phyloP scores from a whole-genome alignment of 1,139 yeast genomes.

The Hansenula lynferdii region DNA sequence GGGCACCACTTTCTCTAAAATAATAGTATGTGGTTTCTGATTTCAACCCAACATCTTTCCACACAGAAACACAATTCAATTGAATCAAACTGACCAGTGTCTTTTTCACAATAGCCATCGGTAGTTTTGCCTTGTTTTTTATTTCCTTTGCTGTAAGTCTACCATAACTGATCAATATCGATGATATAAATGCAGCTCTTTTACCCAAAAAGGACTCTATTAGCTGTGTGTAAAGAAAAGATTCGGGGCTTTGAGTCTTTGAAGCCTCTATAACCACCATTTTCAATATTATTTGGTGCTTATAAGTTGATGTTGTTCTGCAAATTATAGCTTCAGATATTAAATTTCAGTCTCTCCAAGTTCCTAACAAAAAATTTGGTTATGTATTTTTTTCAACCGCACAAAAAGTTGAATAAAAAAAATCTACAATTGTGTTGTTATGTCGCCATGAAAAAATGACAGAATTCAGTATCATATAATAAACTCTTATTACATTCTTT shows the following conservation, averaged over 20 bases:
- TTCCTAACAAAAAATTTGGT: too few relatives aligned
- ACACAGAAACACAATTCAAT: conserved; percentile 54
- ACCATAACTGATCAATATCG: conserved; percentile 56
- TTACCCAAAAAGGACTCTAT: conserved; percentile 59
- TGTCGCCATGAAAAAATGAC: too few relatives aligned
- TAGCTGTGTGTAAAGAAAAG: conserved; percentile 50
- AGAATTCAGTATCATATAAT: too few relatives aligned
- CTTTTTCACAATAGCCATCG: conserved; percentile 43
- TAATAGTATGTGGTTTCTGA: conserved; percentile 44
- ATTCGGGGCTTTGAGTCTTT: conserved; percentile 55
- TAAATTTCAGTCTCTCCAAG: too few relatives aligned
- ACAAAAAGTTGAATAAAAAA: too few relatives aligned
- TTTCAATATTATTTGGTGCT: not conserved
- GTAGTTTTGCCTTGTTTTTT: conserved; percentile 35
- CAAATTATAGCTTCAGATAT: too few relatives aligned
- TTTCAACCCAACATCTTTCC: conserved; percentile 37
- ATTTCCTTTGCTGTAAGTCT: conserved; percentile 49
- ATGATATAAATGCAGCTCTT: conserved; percentile 51
- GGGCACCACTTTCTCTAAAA: conserved; percentile 60
- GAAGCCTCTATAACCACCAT: conserved; percentile 18
- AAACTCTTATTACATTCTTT: too few relatives aligned
- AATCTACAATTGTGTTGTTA: too few relatives aligned
- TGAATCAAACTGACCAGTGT: conserved; percentile 64
- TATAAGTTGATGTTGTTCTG: too few relatives aligned
- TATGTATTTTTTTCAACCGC: too few relatives aligned